Evolutionary conservation across 73 alveolate genomes (phyloP), one percentile per base, ranked within the genome.

Genomic region (Paramecium caudatum): DNA sequence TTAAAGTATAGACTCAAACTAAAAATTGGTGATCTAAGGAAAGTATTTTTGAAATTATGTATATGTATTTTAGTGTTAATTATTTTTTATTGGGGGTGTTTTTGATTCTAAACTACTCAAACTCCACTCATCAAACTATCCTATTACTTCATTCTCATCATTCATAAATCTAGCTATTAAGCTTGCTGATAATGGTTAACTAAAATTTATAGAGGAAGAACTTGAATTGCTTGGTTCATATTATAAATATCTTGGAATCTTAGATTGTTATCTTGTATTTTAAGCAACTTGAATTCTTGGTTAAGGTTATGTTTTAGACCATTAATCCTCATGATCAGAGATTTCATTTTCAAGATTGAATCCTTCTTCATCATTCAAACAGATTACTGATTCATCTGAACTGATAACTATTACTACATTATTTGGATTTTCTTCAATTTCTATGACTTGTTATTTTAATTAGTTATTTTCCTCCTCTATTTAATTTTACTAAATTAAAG

Each of bases 301-400:
- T 55, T 55, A 55, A 23, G 80, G 46, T 21, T 55, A 55, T 0
- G 80, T 55, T 10, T 55, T 55, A 55, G 80, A 55, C 30, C 30
- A 55, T 27, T 55, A 23, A 27, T 55, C 80, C 23, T 55, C 80
- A 55, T 55, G 80, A 55, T 43, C 23, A 27, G 80, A 55, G 23
- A 55, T 27, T 27, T 55, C 23, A 55, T 55, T 43, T 27, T 55
- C 80, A 27, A 55, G 30, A 23, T 27, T 10, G 23, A 12, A 25
- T 10, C 30, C 80, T 19, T 55, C 80, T 2, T 27, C n/a, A 23
- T 55, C 80, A 55, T 55, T 55, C 30, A 55, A 9, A 9, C 80
- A 55, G 8, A 55, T 55, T 55, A 55, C 80, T 2, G 80, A 55
- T 55, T 55, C 80, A 55, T 55, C 80, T 10, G 80, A 55, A 55